These are phyloP conservation scores for Pecoramyces ruminantium DNA, from an alignment of 192 early-diverging fungal species.

Conservation along the genomic window DNA sequence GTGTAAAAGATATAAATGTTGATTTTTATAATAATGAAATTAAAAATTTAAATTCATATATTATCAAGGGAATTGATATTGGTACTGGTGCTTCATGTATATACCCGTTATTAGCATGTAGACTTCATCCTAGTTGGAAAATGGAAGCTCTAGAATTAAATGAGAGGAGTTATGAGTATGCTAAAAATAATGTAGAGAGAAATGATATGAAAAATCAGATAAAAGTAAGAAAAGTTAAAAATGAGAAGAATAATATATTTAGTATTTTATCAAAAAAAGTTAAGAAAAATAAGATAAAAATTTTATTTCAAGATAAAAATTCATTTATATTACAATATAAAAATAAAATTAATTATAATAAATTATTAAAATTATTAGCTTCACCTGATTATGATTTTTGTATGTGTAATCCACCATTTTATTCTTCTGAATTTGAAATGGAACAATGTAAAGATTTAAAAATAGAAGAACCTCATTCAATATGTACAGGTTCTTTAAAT, in stretches of 20 bases:
- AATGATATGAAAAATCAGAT: conserved; percentile 48
- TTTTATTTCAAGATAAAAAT: no score
- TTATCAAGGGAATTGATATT: background rate
- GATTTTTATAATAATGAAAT: no score
- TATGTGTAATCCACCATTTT: conserved; percentile 93
- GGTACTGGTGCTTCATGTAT: conserved; percentile 84
- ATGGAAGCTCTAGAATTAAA: conserved; percentile 70
- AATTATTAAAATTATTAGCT: background rate
- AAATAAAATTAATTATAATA: conserved; percentile 1
- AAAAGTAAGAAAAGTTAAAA: conserved; percentile 17
- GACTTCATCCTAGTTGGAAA: conserved; percentile 28
- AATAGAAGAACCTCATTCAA: conserved; percentile 19
- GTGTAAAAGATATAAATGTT: background rate
- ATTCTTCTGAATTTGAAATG: conserved; percentile 36
- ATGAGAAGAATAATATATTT: conserved; percentile 5
- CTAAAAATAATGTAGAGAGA: conserved; percentile 36
- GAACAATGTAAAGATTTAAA: conserved; percentile 29
- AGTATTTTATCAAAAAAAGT: background rate
- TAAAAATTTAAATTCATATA: no score
- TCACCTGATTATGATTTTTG: conserved; percentile 33
- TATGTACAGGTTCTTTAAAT: conserved; percentile 33
- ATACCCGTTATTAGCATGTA: conserved; percentile 66
- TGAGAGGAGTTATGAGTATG: conserved; percentile 35
- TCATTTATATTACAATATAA: no score
- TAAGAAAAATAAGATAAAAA: background rate